Evolutionary conservation across 805 yeast species (phyloP).

Genomic region (Wickerhamomyces alni): DNA sequence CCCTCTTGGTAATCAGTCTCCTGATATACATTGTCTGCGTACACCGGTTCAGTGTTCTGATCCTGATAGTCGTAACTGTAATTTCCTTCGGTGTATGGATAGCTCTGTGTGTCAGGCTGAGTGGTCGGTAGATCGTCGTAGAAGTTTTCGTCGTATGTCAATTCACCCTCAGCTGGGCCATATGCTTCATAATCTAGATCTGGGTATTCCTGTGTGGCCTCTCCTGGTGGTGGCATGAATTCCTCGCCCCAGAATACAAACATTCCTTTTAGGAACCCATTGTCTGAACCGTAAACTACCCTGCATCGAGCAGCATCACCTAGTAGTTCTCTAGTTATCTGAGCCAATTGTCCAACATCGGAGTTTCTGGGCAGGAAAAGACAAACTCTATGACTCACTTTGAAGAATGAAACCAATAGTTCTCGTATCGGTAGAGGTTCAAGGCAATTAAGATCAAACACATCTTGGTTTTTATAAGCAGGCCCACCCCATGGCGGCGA

Average conservation of each 20-base stretch:
- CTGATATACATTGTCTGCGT: too few species aligned
- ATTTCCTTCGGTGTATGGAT: not conserved
- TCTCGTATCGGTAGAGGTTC: conserved; percentile 43
- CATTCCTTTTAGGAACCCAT: conserved; percentile 46
- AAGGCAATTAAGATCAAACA: conserved; percentile 41
- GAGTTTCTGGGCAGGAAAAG: conserved; percentile 62
- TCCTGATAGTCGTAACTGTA: not conserved
- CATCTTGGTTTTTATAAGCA: conserved; percentile 34
- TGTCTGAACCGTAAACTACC: conserved; percentile 35
- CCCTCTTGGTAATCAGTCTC: not conserved
- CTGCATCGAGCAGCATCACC: conserved; percentile 41
- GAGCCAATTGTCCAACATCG: conserved; percentile 43
- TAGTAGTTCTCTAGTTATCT: conserved; percentile 38
- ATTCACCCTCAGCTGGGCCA: not conserved
- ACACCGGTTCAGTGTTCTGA: too few species aligned
- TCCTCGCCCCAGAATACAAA: conserved; percentile 55
- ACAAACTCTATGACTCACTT: conserved; percentile 42
- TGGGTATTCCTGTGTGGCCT: too few species aligned
- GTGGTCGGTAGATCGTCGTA: conserved; percentile 2
- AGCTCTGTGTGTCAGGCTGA: too few species aligned
- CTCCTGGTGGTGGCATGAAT: conserved; percentile 31
- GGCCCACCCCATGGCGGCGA: conserved; percentile 94
- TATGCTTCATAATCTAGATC: too few species aligned
- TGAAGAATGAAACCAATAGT: conserved; percentile 36
- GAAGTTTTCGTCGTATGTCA: conserved; percentile 1